These are phyloP conservation scores for Paecilomyces fulvus DNA, from an alignment of 2,329 filamentous ascomycete species.

Conservation along the genomic window DNA sequence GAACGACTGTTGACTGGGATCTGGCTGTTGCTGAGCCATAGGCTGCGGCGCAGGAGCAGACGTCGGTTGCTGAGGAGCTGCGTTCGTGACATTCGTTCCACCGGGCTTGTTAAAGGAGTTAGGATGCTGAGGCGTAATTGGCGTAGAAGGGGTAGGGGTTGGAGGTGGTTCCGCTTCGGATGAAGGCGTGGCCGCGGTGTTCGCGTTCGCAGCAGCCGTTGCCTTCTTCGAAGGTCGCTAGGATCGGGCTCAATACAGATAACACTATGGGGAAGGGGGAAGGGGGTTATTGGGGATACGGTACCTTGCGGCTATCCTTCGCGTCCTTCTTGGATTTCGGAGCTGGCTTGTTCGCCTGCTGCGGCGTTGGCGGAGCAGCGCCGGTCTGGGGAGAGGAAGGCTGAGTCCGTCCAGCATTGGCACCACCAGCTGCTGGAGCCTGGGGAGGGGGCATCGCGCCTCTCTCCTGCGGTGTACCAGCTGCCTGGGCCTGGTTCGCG, in stretches of 20 bases:
- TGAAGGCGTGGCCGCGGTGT: slow-evolving; percentile 35
- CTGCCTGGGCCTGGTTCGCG: slow-evolving; percentile 34
- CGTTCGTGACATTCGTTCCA: slow-evolving; percentile 26
- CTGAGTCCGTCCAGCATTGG: slow-evolving; percentile 32
- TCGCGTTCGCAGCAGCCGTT: slow-evolving; percentile 27
- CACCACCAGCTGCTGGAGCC: slow-evolving; percentile 31
- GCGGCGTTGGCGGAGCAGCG: slow-evolving; percentile 53
- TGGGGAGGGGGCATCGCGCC: slow-evolving; percentile 45
- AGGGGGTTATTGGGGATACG: slow-evolving; percentile 5
- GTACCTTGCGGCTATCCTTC: slow-evolving; percentile 48
- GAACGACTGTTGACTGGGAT: slow-evolving; percentile 24
- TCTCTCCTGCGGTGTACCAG: slow-evolving; percentile 51
- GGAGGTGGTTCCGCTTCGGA: slow-evolving; percentile 40
- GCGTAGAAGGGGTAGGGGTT: slow-evolving; percentile 42
- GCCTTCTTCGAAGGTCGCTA: slow-evolving; percentile 38
- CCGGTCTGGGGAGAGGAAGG: slow-evolving; percentile 38
- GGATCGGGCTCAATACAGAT: slow-evolving; percentile 11
- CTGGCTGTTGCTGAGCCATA: slow-evolving; percentile 26
- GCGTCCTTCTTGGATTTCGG: slow-evolving; percentile 52
- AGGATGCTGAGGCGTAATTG: slow-evolving; percentile 40
- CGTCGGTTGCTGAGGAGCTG: slow-evolving; percentile 23
- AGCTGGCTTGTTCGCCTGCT: slow-evolving; percentile 49
- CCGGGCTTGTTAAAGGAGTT: slow-evolving; percentile 36
- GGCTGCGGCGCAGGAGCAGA: slow-evolving; percentile 13
- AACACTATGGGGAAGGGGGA: background rate